A percentile compares a stretch with the other conserved stretches of the same genome.
phyloP scores from a whole-genome alignment of 2,329 filamentous ascomycete species.

The Botrytis sinoallii region DNA sequence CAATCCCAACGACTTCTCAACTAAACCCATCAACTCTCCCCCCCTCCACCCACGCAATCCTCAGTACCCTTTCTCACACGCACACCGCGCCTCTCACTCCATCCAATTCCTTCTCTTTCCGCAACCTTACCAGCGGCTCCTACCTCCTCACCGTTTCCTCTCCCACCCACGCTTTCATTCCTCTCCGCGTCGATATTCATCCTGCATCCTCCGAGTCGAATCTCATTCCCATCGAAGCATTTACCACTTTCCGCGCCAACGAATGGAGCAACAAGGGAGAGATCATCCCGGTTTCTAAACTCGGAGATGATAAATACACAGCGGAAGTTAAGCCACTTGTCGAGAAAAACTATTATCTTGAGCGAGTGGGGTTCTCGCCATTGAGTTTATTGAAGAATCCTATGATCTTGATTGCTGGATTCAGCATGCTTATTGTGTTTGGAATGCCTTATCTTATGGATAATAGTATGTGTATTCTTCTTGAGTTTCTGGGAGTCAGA shows the following conservation, averaged over 20 bases:
- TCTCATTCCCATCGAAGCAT: conserved; percentile 52
- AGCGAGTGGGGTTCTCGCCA: conserved; percentile 72
- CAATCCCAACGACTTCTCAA: conserved; percentile 30
- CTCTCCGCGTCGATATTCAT: conserved; percentile 73
- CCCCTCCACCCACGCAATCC: conserved; percentile 61
- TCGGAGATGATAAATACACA: conserved; percentile 14
- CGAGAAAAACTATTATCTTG: conserved; percentile 71
- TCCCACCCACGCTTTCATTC: conserved; percentile 70
- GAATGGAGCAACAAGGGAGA: conserved; percentile 87
- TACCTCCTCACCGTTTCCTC: conserved; percentile 83
- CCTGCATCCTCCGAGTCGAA: conserved; percentile 34
- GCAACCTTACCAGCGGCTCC: conserved; percentile 65
- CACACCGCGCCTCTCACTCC: conserved; percentile 62
- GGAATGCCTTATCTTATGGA: conserved; percentile 95
- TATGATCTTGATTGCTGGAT: conserved; percentile 90
- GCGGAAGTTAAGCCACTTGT: conserved; percentile 20
- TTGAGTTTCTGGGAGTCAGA: neutral
- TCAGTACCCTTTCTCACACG: conserved; percentile 53
- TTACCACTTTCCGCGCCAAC: conserved; percentile 85
- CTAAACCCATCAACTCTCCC: conserved; percentile 44
- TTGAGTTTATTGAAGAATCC: conserved; percentile 84
- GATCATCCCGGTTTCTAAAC: conserved; percentile 43
- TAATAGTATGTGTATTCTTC: conserved; percentile 66
- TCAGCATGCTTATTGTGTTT: conserved; percentile 79
- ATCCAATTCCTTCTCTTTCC: conserved; percentile 72